Percentiles rank a stretch among this genome's conserved stretches.
These are phyloP conservation scores for Conticribra weissflogii DNA, from an alignment of 108 stramenopile genomes.

Conservation along the genomic window DNA sequence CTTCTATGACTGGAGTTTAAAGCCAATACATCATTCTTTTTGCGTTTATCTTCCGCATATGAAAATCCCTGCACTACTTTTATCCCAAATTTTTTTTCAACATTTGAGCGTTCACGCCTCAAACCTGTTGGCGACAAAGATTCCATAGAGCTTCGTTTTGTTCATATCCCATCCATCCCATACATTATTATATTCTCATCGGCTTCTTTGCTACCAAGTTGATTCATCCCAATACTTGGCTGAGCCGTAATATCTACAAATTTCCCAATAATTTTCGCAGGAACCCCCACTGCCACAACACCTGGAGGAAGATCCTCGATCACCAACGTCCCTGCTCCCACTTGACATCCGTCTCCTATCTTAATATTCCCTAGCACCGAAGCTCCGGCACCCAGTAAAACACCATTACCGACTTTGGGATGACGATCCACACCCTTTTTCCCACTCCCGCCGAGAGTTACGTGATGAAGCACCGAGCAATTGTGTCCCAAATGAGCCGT, in stretches of 20 bases:
- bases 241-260: conserved; percentile 74
- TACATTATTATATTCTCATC: conserved; percentile 45
- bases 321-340: conserved; percentile 83
- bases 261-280: conserved; percentile 74
- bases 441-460: conserved; percentile 87
- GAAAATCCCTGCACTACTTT: no score
- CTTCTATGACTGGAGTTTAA: no score
- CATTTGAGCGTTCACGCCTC: no score
- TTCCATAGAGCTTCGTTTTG: no score
- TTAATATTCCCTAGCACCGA: conserved; percentile 80
- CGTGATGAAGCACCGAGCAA: conserved; percentile 84
- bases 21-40: no score
- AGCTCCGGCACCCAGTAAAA: conserved; percentile 83
- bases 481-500: conserved; percentile 84
- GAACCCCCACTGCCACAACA: conserved; percentile 50
- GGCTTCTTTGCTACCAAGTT: conserved; percentile 55
- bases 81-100: no score
- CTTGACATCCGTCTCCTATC: conserved; percentile 73
- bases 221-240: conserved; percentile 71
- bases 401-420: conserved; percentile 85
- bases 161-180: conserved; percentile 64
- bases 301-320: conserved; percentile 72
- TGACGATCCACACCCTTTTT: conserved; percentile 84
- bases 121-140: no score
- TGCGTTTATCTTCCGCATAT: no score